phyloP scores from a whole-genome alignment of 371 early-diverging fungal species.

The Syncephalastrum racemosum region DNA sequence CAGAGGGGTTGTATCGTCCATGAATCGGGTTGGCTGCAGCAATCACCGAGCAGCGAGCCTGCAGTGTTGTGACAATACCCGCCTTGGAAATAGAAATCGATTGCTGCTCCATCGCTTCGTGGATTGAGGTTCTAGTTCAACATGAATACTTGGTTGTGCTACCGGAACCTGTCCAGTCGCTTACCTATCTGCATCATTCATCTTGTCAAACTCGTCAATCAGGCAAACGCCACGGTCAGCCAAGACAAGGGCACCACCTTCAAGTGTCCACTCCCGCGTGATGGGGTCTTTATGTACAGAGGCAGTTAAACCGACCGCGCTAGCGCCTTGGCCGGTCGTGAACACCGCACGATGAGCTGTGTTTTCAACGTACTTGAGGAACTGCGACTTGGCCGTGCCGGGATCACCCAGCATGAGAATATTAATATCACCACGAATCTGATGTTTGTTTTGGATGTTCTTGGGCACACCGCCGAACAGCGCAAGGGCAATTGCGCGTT shows the following conservation, averaged over 20 bases:
- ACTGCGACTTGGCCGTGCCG: slow-evolving; percentile 99
- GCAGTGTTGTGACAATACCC: slow-evolving; percentile 92
- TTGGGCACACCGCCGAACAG: slow-evolving; percentile 98
- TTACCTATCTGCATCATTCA: slow-evolving; percentile 85
- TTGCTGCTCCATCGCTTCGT: slow-evolving; percentile 98
- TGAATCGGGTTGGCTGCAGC: slow-evolving; percentile 98
- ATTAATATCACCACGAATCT: slow-evolving; percentile 99
- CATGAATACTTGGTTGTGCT: too few species aligned
- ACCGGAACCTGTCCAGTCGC: not conserved
- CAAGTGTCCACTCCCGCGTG: slow-evolving; percentile 98
- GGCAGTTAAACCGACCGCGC: slow-evolving; percentile 99
- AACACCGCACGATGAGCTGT: slow-evolving; percentile 97
- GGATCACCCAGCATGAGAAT: slow-evolving; percentile 99
- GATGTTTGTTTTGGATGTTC: slow-evolving; percentile 89
- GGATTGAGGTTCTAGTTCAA: slow-evolving; percentile 75
- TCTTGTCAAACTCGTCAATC: slow-evolving; percentile 95
- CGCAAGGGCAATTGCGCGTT: slow-evolving; percentile 93
- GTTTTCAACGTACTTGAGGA: slow-evolving; percentile 97
- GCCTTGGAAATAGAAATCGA: slow-evolving; percentile 91
- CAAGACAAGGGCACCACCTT: slow-evolving; percentile 97
- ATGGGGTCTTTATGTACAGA: slow-evolving; percentile 96
- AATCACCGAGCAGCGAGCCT: slow-evolving; percentile 88
- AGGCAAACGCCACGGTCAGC: slow-evolving; percentile 93
- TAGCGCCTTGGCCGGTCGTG: slow-evolving; percentile 99
- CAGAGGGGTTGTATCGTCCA: slow-evolving; percentile 96